A percentile compares a stretch with the other conserved stretches of the same genome.
Evolutionary conservation across 83 land plant species (phyloP).

Genomic region (Picea mariana): DNA sequence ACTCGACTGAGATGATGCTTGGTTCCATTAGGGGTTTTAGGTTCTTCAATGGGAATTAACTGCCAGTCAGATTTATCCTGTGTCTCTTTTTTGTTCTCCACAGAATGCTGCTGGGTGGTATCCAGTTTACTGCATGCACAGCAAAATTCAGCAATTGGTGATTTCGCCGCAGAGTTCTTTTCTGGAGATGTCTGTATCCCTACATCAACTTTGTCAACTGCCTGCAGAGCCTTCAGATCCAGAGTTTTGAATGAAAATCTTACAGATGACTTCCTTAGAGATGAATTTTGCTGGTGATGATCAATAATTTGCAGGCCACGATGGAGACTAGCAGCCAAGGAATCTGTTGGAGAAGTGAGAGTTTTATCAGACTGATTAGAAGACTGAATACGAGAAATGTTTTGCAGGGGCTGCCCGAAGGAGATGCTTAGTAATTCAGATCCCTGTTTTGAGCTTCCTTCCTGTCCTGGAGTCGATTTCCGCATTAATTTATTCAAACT

Average conservation of each 20-base stretch:
- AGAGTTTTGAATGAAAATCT: constrained; percentile 61
- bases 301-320: constrained; percentile 78
- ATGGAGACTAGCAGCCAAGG: constrained; percentile 71
- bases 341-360: constrained; percentile 41
- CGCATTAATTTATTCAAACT: too few species aligned
- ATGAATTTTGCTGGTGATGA: constrained; percentile 37
- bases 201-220: constrained; percentile 45
- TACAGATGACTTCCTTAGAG: constrained; percentile 46
- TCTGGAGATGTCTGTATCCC: constrained; percentile 46
- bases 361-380: constrained; percentile 36
- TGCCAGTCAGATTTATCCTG: constrained; percentile 30
- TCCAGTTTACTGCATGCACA: constrained; percentile 26
- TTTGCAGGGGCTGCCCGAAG: too few species aligned
- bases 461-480: too few species aligned
- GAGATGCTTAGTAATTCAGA: too few species aligned
- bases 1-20: constrained; percentile 54
- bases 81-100: constrained; percentile 10
- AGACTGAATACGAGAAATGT: too few species aligned
- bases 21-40: constrained; percentile 25
- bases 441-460: too few species aligned
- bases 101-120: background rate
- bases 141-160: constrained; percentile 20
- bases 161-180: constrained; percentile 17
- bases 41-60: constrained; percentile 46
- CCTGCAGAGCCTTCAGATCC: constrained; percentile 26